phyloP scores from a whole-genome alignment of 257 asterid species.

The Asclepias syriaca region DNA sequence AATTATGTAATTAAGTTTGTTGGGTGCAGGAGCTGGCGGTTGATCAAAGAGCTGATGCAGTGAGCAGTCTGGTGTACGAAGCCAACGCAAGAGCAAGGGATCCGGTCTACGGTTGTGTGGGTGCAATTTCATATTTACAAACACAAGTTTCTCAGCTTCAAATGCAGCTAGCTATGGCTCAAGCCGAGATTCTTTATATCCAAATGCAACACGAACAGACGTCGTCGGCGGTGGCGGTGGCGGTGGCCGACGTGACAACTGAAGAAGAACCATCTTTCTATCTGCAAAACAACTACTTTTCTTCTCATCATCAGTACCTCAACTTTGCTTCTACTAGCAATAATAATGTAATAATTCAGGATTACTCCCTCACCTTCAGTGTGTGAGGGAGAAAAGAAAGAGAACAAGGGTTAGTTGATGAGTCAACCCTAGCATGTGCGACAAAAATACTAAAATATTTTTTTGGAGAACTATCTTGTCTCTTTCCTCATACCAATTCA shows the following conservation, averaged over 20 bases:
- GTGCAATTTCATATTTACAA: constrained; percentile 73
- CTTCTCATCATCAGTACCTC: constrained; percentile 47
- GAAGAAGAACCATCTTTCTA: constrained; percentile 30
- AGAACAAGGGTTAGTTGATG: constrained; percentile 33
- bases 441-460: constrained; percentile 9
- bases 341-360: constrained; percentile 46
- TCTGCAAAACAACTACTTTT: constrained; percentile 46
- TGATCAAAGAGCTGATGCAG: constrained; percentile 75
- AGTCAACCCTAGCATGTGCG: constrained; percentile 58
- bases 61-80: constrained; percentile 80
- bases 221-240: constrained; percentile 26
- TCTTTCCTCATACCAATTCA: not conserved
- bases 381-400: not conserved
- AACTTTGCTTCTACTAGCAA: constrained; percentile 36
- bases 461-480: not conserved
- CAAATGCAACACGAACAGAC: constrained; percentile 63
- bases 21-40: constrained; percentile 58
- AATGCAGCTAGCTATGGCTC: constrained; percentile 80
- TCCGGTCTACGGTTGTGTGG: constrained; percentile 87
- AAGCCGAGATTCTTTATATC: constrained; percentile 70
- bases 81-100: constrained; percentile 85
- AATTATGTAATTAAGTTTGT: not conserved
- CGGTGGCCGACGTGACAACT: too few species aligned
- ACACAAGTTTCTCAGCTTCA: constrained; percentile 77
- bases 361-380: constrained; percentile 37